Conservation (phyloP, 805 yeast species). For the Zygoascus bituminiphila region DNA sequence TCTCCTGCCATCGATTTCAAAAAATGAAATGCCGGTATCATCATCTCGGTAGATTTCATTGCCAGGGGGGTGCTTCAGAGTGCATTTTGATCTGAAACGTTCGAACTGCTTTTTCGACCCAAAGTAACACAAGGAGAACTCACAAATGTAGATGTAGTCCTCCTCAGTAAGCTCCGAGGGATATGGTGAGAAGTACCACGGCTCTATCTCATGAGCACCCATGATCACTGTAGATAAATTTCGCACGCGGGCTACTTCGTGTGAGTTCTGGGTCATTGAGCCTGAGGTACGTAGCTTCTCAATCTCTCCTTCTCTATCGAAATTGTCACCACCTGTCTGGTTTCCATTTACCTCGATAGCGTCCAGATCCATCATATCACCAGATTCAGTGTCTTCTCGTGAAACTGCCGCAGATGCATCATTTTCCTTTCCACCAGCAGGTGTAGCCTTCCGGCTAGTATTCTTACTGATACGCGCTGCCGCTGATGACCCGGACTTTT, state of each 20-base stretch:
- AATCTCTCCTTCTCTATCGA: constrained; percentile 84
- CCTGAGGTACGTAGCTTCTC: constrained; percentile 91
- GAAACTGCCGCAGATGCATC: constrained; percentile 26
- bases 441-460: not conserved
- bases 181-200: constrained; percentile 98
- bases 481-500: constrained; percentile 25
- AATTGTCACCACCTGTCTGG: constrained; percentile 55
- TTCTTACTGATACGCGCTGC: constrained; percentile 31
- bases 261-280: constrained; percentile 86
- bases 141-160: constrained; percentile 84
- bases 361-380: constrained; percentile 67
- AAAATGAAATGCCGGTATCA: constrained; percentile 69
- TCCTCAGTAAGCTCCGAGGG: constrained; percentile 92
- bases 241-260: constrained; percentile 84
- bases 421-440: constrained; percentile 25
- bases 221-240: constrained; percentile 70
- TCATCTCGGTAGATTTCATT: constrained; percentile 94
- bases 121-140: constrained; percentile 80
- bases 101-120: constrained; percentile 88
- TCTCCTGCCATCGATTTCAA: constrained; percentile 94
- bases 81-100: constrained; percentile 79
- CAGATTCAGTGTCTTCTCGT: constrained; percentile 15
- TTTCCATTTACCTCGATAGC: constrained; percentile 75
- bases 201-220: constrained; percentile 90
- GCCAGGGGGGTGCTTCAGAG: constrained; percentile 95